Evolutionary conservation across 345 rosid species (phyloP), one percentile per base, ranked within the genome.

Genomic region (Sonneratia caseolaris): DNA sequence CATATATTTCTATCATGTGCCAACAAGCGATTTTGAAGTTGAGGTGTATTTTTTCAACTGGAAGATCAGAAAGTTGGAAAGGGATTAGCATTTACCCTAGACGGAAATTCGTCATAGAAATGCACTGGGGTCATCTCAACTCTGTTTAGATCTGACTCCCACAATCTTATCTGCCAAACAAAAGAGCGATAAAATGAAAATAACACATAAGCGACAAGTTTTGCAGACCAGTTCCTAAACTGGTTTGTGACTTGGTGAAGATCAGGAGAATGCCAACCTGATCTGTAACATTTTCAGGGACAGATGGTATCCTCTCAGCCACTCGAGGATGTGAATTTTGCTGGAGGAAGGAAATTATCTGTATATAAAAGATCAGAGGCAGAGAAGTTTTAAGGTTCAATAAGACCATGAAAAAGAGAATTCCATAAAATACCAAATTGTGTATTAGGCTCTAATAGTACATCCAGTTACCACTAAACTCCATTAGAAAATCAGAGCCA

Each of bases 101-200:
- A 80, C 55, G 96, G 97, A 79, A 95, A 95, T 73, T 90, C 99
- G 32, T 92, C 97, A 55, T 89, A 90, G 73, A 85, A 79, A 80
- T 95, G 87, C 7, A 92, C 83, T 55, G 84, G 89, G 7, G 87
- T 84, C 87, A 80, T 87, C 85, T 95, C 99, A 48, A 90, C 92
- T 80, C 99, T 86, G 76, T 95, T 90, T 75, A 95, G 75, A 84
- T 95, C 99, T 8, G 91, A 35, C 82, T 95, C 99, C 99, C 99
- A 95, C 71, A 92, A 82, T 82, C 97, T 86, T 79, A 95, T 92
- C 97, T 95, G 84, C 51, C 75, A 76, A 37, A 37, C 68, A 66
- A 15, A 24, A 66, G 43, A 1, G 43, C 48, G 18, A 62, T 18
- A 38, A n/a, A 16, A 37, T 5, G 40, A 37, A 21, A 66, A 66